Evolutionary conservation across 306 rosid genomes (phyloP), one percentile per base, ranked within the genome.

Genomic region (Medicago ruthenica): DNA sequence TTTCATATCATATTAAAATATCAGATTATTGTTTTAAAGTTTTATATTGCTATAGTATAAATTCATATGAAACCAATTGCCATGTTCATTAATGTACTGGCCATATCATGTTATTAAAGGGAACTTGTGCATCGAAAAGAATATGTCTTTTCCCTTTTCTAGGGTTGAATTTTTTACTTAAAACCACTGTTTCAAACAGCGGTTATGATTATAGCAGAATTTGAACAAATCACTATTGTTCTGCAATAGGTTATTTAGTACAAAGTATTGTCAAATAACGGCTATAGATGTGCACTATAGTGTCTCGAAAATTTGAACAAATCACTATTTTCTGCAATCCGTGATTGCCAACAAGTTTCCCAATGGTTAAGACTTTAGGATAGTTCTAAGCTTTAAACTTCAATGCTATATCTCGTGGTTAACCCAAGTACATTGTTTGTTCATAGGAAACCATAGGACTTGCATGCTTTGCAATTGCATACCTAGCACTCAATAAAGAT

Each of bases 401-500:
- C 11, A 4, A 6, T 44, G 55, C 20, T 34, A 2, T 74, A 42
- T 34, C 66, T 16, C 53, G 7, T 18, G 65, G 15, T 62, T 79
- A 57, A 55, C 76, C 40, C 70, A 13, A 74, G 34, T 63, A 8
- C 69, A 59, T 84, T 73, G n/a, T 31, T 45, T 82, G 73, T 54
- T 79, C 73, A 58, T 89, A 94, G 98, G 93, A 89, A 60, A 89
- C 90, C 3, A 85, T 92, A 87, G 98, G 99, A 84, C 92, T 91
- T 10, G 91, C 79, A 20, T 92, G 92, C 82, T 92, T 92, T 34
- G 81, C n/a, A n/a, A n/a, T n/a, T n/a, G n/a, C 87, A 24, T 92
- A 90, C 83, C 86, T 95, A 60, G 97, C 97, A 57, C 76, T 95
- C 61, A 92, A 95, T 80, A 95, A 87, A 79, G 97, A 89, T 82